Conservation (phyloP, 2,329 filamentous ascomycete genomes). For the Colletotrichum gigasporum region DNA sequence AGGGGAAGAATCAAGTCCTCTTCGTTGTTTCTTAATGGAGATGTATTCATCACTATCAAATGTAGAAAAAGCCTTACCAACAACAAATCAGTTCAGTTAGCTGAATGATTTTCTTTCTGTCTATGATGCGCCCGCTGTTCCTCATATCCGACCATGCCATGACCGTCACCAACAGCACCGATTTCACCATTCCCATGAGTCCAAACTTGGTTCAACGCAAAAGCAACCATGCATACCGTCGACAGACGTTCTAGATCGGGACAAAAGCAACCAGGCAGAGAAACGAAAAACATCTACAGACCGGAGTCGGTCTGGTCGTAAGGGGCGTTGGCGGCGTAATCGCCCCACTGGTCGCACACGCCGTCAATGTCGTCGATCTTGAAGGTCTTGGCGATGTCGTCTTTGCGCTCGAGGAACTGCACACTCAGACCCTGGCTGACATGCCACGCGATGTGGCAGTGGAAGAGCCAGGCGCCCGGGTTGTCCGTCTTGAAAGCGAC, state of each 20-base stretch:
- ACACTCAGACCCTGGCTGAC: conserved; percentile 57
- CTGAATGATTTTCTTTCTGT: background rate
- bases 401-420: conserved; percentile 56
- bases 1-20: too few species aligned
- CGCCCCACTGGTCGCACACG: conserved; percentile 10
- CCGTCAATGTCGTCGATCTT: conserved; percentile 9
- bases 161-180: background rate
- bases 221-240: too few species aligned
- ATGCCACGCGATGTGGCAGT: conserved; percentile 62
- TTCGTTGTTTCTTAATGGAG: too few species aligned
- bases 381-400: conserved; percentile 27
- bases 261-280: background rate
- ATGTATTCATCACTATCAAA: too few species aligned
- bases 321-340: conserved; percentile 7
- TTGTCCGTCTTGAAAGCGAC: conserved; percentile 60
- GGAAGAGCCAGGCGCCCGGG: conserved; percentile 57
- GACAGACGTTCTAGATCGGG: background rate
- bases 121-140: conserved; percentile 22
- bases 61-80: background rate
- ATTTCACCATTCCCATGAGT: background rate
- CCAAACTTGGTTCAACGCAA: background rate
- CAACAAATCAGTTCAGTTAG: background rate
- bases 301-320: conserved; percentile 19
- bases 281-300: background rate
- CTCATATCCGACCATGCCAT: conserved; percentile 6